Conservation (phyloP, 345 rosid genomes). For the Noccaea caerulescens region DNA sequence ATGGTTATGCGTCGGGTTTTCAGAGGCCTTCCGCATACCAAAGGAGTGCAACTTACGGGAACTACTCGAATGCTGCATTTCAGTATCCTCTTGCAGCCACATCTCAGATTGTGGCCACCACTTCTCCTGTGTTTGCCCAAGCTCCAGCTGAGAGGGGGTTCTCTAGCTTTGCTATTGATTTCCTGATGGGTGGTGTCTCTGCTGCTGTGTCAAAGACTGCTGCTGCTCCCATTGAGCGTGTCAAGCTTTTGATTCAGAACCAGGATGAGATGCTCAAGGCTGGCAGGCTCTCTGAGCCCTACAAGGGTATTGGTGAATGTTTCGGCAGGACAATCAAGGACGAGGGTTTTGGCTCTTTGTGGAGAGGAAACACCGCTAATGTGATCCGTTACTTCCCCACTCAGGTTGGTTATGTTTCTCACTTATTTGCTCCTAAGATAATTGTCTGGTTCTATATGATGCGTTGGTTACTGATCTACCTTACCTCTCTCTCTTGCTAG, state of each 20-base stretch:
- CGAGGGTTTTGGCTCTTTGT: slow-evolving; percentile 65
- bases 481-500: slow-evolving; percentile 39
- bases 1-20: slow-evolving; percentile 43
- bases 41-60: slow-evolving; percentile 55
- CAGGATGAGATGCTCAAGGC: slow-evolving; percentile 88
- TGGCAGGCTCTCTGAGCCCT: slow-evolving; percentile 83
- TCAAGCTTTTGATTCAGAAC: slow-evolving; percentile 85
- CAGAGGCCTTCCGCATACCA: slow-evolving; percentile 62
- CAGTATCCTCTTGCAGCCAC: slow-evolving; percentile 43
- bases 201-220: slow-evolving; percentile 88
- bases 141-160: slow-evolving; percentile 79
- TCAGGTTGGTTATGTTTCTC: slow-evolving; percentile 51
- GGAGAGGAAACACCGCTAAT: slow-evolving; percentile 93
- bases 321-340: slow-evolving; percentile 69
- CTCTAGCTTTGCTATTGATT: slow-evolving; percentile 66
- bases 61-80: slow-evolving; percentile 67
- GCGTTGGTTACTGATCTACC: slow-evolving; percentile 6
- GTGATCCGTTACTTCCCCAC: slow-evolving; percentile 94
- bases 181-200: slow-evolving; percentile 88
- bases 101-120: slow-evolving; percentile 34
- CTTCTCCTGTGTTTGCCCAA: slow-evolving; percentile 58
- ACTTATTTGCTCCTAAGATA: not conserved
- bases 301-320: slow-evolving; percentile 91
- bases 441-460: not conserved
- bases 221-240: slow-evolving; percentile 93